Percentiles rank a stretch among this genome's conserved stretches.
Conservation (phyloP, 2,329 filamentous ascomycete species). For the Acrocalymma vagum region DNA sequence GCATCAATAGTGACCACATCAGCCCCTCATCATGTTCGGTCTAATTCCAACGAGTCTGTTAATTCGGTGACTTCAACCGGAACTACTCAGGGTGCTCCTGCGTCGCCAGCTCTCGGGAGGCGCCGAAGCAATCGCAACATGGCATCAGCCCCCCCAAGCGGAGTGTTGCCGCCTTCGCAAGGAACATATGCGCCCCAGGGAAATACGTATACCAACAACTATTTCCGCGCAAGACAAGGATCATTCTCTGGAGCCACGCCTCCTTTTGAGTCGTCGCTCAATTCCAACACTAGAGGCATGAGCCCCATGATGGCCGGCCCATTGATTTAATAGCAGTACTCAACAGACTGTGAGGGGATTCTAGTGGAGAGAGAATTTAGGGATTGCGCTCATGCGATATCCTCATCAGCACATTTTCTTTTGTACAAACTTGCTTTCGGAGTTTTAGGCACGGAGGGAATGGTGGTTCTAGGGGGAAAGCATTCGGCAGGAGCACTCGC, state of each 20-base stretch:
- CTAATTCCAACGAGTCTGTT: constrained; percentile 43
- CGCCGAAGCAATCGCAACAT: constrained; percentile 48
- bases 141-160: constrained; percentile 29
- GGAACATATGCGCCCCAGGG: constrained; percentile 30
- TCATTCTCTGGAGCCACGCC: constrained; percentile 23
- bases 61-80: constrained; percentile 39
- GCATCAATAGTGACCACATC: constrained; percentile 12
- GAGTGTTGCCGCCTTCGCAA: constrained; percentile 31
- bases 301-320: constrained; percentile 43
- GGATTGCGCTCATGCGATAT: background rate
- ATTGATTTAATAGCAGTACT: constrained; percentile 31
- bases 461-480: constrained; percentile 2
- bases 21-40: constrained; percentile 34
- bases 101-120: constrained; percentile 39
- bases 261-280: constrained; percentile 37
- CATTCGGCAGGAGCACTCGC: constrained; percentile 10
- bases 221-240: constrained; percentile 38
- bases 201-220: constrained; percentile 35
- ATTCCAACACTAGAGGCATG: constrained; percentile 30
- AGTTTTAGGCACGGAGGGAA: constrained; percentile 6
- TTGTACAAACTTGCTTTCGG: constrained; percentile 7
- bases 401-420: background rate
- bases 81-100: constrained; percentile 31
- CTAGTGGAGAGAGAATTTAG: background rate
- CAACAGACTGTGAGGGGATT: background rate